These are phyloP conservation scores for Eragrostis tef DNA, from an alignment of 202 grass and related monocot genomes.

Conservation along the genomic window DNA sequence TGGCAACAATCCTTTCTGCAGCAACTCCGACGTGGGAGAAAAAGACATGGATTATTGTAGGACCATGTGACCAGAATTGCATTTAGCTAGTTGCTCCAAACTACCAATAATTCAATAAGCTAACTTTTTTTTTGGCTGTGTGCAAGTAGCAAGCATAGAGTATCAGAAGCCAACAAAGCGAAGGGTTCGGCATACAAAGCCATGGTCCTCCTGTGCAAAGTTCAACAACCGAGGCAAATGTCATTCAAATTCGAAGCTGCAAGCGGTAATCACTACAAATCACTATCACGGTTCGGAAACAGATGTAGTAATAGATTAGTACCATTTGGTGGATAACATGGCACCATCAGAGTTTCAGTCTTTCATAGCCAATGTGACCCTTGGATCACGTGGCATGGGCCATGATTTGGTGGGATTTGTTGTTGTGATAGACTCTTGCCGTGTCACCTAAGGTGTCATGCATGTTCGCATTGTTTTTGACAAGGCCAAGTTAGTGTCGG, in stretches of 20 bases:
- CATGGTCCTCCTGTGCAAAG: conserved; percentile 67
- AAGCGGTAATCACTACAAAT: conserved; percentile 51
- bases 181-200: conserved; percentile 66
- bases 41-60: conserved; percentile 83
- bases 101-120: background rate
- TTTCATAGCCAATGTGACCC: conserved; percentile 16
- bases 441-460: conserved; percentile 18
- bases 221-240: conserved; percentile 54
- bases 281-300: background rate
- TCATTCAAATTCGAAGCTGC: conserved; percentile 49
- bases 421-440: conserved; percentile 4
- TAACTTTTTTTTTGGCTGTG: conserved; percentile 20
- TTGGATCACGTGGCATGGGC: conserved; percentile 47
- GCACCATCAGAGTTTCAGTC: background rate
- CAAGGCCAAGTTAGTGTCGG: background rate
- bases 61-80: conserved; percentile 12
- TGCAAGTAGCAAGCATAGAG: conserved; percentile 61
- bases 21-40: conserved; percentile 68
- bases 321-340: conserved; percentile 7
- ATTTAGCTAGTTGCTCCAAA: background rate
- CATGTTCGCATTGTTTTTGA: conserved; percentile 1
- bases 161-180: conserved; percentile 76
- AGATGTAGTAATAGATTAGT: background rate
- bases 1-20: conserved; percentile 67
- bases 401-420: conserved; percentile 42